Evolutionary conservation across 768 basidiomycete genomes (phyloP).

Genomic region (Tylopilus subfusipes): DNA sequence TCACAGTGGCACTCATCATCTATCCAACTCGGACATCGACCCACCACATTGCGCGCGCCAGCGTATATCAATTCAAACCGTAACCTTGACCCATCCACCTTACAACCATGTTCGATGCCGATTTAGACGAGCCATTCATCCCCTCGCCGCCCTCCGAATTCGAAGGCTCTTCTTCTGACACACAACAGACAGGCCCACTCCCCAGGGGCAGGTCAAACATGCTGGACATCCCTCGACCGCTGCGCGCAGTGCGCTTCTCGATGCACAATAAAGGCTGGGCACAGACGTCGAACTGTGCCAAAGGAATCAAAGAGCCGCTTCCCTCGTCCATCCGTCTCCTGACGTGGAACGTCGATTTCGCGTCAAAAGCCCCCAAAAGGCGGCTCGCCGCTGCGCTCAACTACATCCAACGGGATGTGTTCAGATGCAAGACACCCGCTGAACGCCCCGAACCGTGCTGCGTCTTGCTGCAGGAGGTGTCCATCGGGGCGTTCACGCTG

Average conservation of each 20-base stretch:
- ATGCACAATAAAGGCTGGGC: conserved; percentile 32
- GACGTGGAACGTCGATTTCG: conserved; percentile 72
- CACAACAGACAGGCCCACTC: conserved; percentile 19
- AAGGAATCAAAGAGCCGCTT: conserved; percentile 32
- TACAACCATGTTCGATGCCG: conserved; percentile 25
- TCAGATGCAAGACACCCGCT: conserved; percentile 40
- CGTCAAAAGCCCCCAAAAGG: conserved; percentile 32
- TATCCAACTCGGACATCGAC: neutral
- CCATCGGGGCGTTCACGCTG: conserved; percentile 38
- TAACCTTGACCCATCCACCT: conserved; percentile 8
- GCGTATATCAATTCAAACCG: conserved; percentile 6
- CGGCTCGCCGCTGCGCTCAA: conserved; percentile 50
- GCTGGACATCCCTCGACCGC: conserved; percentile 27
- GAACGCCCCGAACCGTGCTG: conserved; percentile 55
- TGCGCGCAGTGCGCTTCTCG: conserved; percentile 33
- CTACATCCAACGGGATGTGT: conserved; percentile 52
- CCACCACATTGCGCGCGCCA: conserved; percentile 11
- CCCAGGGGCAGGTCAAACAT: conserved; percentile 17
- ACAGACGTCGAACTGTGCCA: conserved; percentile 35
- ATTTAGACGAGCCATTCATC: conserved; percentile 30
- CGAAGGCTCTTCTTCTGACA: conserved; percentile 26
- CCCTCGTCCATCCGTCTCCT: conserved; percentile 52
- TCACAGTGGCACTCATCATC: neutral
- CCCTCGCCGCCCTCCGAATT: conserved; percentile 29
- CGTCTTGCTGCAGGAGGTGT: conserved; percentile 70